Evolutionary conservation across 1,139 yeast species (phyloP).

Genomic region (Yamadazyma triangularis): DNA sequence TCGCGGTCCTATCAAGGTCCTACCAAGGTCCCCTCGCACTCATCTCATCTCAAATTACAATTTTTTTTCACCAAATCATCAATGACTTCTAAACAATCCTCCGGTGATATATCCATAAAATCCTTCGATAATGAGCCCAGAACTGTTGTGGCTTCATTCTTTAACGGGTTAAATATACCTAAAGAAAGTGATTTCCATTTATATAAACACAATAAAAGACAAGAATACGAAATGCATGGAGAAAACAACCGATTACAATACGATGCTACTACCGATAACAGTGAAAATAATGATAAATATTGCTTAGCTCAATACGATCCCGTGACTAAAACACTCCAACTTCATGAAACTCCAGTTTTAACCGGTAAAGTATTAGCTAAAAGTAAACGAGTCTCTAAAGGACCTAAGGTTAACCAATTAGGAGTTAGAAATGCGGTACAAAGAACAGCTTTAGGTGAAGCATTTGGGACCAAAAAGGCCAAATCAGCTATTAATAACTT

Average conservation of each 20-base stretch:
- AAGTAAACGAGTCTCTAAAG: conserved; percentile 45
- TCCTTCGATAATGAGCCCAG: conserved; percentile 30
- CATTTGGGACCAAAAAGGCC: conserved; percentile 96
- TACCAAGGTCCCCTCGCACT: not conserved
- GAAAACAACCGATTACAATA: conserved; percentile 71
- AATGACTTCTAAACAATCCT: too few species aligned
- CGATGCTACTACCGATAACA: conserved; percentile 50
- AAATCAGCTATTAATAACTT: conserved; percentile 81
- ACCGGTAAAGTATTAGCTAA: conserved; percentile 53
- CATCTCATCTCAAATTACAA: too few species aligned
- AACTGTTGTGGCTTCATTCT: conserved; percentile 52
- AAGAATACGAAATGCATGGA: conserved; percentile 62
- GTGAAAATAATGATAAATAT: conserved; percentile 35
- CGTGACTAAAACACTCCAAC: conserved; percentile 50
- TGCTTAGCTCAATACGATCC: conserved; percentile 72
- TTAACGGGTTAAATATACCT: conserved; percentile 71
- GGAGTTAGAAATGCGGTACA: conserved; percentile 54
- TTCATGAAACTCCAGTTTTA: conserved; percentile 58
- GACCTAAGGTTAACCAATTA: conserved; percentile 58
- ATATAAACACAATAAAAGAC: conserved; percentile 49
- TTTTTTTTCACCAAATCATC: conserved; percentile 9
- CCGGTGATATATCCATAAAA: conserved; percentile 27
- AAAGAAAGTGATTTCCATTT: conserved; percentile 56
- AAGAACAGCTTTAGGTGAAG: conserved; percentile 85
- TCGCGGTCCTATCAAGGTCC: too few species aligned